These are phyloP conservation scores for Amanita thiersii DNA, from an alignment of 768 basidiomycete genomes.

Conservation along the genomic window DNA sequence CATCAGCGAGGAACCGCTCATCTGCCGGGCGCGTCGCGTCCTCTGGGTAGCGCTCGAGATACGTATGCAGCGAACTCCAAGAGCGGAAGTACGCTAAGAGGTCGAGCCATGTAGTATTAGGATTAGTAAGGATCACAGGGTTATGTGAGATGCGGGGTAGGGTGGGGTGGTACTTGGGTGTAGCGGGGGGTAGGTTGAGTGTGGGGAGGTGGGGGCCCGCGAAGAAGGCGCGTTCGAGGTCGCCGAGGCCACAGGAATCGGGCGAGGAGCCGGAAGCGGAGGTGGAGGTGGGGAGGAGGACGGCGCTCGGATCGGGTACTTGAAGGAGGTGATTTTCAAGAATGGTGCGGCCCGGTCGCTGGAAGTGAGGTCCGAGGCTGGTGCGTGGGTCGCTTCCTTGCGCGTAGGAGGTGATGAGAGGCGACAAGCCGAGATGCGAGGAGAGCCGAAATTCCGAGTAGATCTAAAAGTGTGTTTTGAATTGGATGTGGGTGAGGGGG, in stretches of 20 bases:
- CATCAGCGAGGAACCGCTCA: constrained; percentile 27
- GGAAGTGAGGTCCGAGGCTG: constrained; percentile 68
- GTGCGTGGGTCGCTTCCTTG: constrained; percentile 47
- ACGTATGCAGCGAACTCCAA: constrained; percentile 63
- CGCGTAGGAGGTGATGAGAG: constrained; percentile 52
- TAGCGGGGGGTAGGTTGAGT: constrained; percentile 16
- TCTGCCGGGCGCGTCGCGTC: constrained; percentile 32
- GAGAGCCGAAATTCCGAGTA: constrained; percentile 73
- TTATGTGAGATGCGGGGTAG: constrained; percentile 14
- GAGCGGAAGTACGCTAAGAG: constrained; percentile 65
- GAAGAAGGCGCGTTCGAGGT: neutral
- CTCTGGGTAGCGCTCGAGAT: constrained; percentile 51
- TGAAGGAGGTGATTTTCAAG: constrained; percentile 63
- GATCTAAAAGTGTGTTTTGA: too few species aligned
- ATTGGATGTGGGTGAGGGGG: neutral
- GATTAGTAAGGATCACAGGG: constrained; percentile 42
- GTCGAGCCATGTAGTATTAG: constrained; percentile 52
- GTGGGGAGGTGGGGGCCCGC: constrained; percentile 14
- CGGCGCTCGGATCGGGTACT: constrained; percentile 45
- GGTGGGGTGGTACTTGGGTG: constrained; percentile 19
- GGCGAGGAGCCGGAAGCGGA: constrained; percentile 2
- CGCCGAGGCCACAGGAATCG: neutral
- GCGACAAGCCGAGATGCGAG: constrained; percentile 45
- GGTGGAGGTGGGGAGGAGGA: constrained; percentile 13
- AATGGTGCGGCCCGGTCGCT: constrained; percentile 73